Percentiles rank a stretch among this genome's conserved stretches.
Conservation (phyloP, 331 rosid genomes). For the Stylosanthes scabra region DNA sequence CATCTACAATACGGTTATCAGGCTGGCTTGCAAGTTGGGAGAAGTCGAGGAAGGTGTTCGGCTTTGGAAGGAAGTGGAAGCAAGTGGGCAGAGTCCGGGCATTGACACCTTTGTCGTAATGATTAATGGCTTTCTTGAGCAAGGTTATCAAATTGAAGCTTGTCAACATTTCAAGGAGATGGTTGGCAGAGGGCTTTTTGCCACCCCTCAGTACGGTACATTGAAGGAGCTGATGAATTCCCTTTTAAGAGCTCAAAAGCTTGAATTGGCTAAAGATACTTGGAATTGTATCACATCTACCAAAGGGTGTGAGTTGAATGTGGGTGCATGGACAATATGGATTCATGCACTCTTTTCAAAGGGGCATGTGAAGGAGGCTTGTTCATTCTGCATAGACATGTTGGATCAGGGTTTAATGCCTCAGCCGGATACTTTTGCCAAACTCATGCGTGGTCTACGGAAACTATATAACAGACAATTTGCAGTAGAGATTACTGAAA, state of each 20-base stretch:
- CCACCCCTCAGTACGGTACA: constrained; percentile 76
- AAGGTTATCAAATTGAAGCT: constrained; percentile 73
- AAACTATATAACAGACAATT: constrained; percentile 71
- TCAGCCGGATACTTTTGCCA: constrained; percentile 82
- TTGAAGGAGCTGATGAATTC: constrained; percentile 73
- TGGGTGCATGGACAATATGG: constrained; percentile 87
- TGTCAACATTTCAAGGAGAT: constrained; percentile 82
- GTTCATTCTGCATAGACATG: constrained; percentile 82
- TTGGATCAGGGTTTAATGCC: constrained; percentile 81
- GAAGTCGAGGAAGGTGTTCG: constrained; percentile 71
- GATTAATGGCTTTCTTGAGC: constrained; percentile 83
- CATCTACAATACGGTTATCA: constrained; percentile 68
- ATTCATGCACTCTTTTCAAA: constrained; percentile 77
- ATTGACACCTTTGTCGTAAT: constrained; percentile 73
- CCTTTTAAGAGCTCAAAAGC: constrained; percentile 71
- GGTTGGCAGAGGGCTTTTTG: constrained; percentile 74
- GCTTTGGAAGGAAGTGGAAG: constrained; percentile 83
- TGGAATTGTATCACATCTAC: constrained; percentile 66
- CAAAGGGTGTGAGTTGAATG: constrained; percentile 66
- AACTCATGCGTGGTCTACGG: constrained; percentile 74
- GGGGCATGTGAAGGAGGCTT: constrained; percentile 89
- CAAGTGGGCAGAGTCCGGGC: constrained; percentile 60
- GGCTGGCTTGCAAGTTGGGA: constrained; percentile 84
- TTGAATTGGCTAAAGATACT: constrained; percentile 83
- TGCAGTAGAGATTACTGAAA: constrained; percentile 84